Conservation (phyloP, 257 asterid genomes). For the Solanum lycopersicoides region DNA sequence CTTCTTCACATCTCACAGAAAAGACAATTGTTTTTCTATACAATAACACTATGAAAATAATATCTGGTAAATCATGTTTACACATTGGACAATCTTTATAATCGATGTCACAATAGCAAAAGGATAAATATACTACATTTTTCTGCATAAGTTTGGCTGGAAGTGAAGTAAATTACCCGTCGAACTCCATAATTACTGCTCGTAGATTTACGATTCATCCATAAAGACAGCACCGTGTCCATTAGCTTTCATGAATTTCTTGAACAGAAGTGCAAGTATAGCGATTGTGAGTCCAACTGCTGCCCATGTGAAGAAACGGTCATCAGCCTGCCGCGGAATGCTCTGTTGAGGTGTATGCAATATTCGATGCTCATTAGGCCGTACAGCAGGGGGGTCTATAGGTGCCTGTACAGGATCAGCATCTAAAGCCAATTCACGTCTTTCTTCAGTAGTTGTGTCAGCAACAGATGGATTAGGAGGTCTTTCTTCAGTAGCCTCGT, state of each 20-base stretch:
- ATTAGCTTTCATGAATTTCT: conserved; percentile 77
- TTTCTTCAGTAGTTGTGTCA: conserved; percentile 26
- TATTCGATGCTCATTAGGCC: conserved; percentile 21
- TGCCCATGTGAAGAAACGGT: conserved; percentile 77
- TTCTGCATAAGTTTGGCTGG: not conserved
- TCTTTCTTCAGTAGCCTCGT: conserved; percentile 24
- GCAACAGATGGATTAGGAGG: conserved; percentile 15
- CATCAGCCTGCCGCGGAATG: conserved; percentile 49
- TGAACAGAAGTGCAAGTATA: conserved; percentile 63
- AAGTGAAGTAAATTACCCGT: not conserved
- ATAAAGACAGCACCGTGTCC: conserved; percentile 65
- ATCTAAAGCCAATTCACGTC: conserved; percentile 19
- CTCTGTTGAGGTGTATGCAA: conserved; percentile 25
- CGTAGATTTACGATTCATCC: conserved; percentile 37
- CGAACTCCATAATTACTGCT: not conserved
- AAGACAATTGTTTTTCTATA: not conserved
- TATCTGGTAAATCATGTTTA: not conserved
- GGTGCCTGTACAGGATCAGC: conserved; percentile 28
- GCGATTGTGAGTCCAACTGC: conserved; percentile 79
- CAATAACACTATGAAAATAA: not conserved
- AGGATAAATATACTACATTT: not conserved
- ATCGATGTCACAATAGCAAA: not conserved
- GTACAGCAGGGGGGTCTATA: conserved; percentile 12
- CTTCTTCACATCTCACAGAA: not conserved
- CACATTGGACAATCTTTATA: not conserved